These are phyloP conservation scores for Gracilaria caudata DNA, from an alignment of 23 red algal species.

Conservation along the genomic window DNA sequence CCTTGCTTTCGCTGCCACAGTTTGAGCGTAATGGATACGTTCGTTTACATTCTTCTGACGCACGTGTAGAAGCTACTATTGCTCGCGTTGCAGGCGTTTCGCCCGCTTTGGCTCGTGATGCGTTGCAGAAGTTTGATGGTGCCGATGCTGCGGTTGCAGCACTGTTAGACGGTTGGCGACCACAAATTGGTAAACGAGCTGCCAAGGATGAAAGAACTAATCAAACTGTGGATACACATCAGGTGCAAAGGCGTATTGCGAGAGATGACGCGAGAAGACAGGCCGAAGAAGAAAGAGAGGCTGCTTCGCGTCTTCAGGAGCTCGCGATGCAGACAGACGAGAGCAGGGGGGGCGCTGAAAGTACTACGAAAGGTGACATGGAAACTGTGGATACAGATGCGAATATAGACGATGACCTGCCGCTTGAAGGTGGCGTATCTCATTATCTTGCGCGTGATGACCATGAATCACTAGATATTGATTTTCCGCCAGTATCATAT, in stretches of 20 bases:
- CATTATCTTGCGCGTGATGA: slow-evolving; percentile 10
- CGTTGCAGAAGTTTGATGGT: slow-evolving; percentile 22
- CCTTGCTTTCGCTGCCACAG: slow-evolving; percentile 19
- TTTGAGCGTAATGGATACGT: slow-evolving; percentile 20
- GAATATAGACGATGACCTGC: slow-evolving; percentile 5
- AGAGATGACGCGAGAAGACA: slow-evolving; percentile 22
- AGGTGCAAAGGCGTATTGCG: slow-evolving; percentile 10
- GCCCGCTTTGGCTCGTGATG: not conserved
- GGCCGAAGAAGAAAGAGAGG: slow-evolving; percentile 22
- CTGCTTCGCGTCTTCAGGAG: not conserved
- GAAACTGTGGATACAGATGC: not conserved
- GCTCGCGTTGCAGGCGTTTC: slow-evolving; percentile 8
- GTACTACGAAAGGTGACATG: not conserved
- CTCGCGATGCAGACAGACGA: not conserved
- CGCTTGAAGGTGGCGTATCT: slow-evolving; percentile 20
- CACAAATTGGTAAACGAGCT: slow-evolving; percentile 18
- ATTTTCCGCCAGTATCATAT: slow-evolving; percentile 22
- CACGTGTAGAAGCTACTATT: slow-evolving; percentile 16
- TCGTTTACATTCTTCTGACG: slow-evolving; percentile 14
- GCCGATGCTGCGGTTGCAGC: slow-evolving; percentile 26
- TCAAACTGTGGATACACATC: not conserved
- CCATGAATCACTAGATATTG: slow-evolving; percentile 29
- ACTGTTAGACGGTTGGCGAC: slow-evolving; percentile 17
- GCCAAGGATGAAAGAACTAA: not conserved
- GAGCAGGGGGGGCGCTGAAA: not conserved